phyloP scores from a whole-genome alignment of 1,139 yeast species.

The Saccharomyces hybrid region DNA sequence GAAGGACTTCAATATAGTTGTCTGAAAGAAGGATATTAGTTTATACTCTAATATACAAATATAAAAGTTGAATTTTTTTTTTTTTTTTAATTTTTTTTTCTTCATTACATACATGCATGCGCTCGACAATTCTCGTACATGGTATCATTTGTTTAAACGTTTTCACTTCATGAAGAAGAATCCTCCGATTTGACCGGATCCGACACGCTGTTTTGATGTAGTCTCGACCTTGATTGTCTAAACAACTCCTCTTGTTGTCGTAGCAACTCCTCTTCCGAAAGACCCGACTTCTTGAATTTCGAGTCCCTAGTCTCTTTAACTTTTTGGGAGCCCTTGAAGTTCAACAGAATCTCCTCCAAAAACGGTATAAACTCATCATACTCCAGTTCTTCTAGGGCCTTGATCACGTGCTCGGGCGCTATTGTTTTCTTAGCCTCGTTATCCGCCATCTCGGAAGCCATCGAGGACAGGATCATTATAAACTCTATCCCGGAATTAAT shows the following conservation, averaged over 20 bases:
- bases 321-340: constrained; percentile 80
- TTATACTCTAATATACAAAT: not conserved
- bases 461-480: constrained; percentile 88
- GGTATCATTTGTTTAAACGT: constrained; percentile 11
- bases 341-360: constrained; percentile 70
- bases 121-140: not conserved
- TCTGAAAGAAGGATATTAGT: not conserved
- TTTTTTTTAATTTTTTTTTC: not conserved
- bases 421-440: constrained; percentile 93
- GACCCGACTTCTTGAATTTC: constrained; percentile 86
- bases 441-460: constrained; percentile 93
- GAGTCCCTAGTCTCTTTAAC: constrained; percentile 89
- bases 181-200: constrained; percentile 13
- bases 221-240: constrained; percentile 75
- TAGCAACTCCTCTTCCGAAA: constrained; percentile 84
- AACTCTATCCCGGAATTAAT: constrained; percentile 95
- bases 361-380: constrained; percentile 78
- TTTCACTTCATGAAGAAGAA: constrained; percentile 7
- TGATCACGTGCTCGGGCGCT: constrained; percentile 91
- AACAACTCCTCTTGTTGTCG: constrained; percentile 89
- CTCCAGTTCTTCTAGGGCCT: constrained; percentile 83
- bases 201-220: constrained; percentile 39
- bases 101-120: not conserved
- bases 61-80: not conserved
- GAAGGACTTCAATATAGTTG: not conserved